phyloP scores from a whole-genome alignment of 257 asterid genomes.

The Solanum lycopersicoides region DNA sequence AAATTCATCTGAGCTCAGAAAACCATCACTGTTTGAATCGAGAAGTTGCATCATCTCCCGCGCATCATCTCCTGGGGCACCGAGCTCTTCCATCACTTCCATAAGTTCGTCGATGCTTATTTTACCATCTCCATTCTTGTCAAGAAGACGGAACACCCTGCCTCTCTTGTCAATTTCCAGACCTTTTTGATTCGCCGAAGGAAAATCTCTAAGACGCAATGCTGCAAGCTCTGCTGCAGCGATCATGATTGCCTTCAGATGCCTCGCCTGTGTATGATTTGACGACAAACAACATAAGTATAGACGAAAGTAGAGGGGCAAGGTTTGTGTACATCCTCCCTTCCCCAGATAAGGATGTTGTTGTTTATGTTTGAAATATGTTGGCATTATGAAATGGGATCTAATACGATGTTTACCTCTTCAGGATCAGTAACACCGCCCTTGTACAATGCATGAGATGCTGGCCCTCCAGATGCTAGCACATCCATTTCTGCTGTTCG shows the following conservation, averaged over 20 bases:
- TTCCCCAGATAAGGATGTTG: not conserved
- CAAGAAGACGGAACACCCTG: conserved; percentile 66
- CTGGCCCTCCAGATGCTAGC: conserved; percentile 86
- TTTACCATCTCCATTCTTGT: conserved; percentile 94
- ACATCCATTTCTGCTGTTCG: conserved; percentile 84
- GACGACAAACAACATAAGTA: not conserved
- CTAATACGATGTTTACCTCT: conserved; percentile 38
- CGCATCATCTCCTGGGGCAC: conserved; percentile 94
- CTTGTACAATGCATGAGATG: conserved; percentile 87
- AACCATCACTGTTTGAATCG: conserved; percentile 86
- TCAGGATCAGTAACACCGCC: conserved; percentile 86
- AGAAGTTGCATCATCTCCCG: conserved; percentile 90
- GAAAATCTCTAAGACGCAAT: conserved; percentile 68
- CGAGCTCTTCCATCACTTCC: conserved; percentile 95
- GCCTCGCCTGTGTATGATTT: conserved; percentile 57
- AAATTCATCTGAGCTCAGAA: conserved; percentile 85
- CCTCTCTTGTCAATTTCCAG: conserved; percentile 44
- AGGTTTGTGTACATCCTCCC: not conserved
- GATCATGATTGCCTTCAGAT: conserved; percentile 88
- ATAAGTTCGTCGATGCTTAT: conserved; percentile 90
- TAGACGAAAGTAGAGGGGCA: not conserved
- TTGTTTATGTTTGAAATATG: not conserved
- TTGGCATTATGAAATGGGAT: not conserved
- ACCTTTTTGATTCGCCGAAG: conserved; percentile 39
- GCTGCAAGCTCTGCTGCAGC: conserved; percentile 97